Conservation (phyloP, 345 rosid genomes). For the Eucalyptus sideroxylon region DNA sequence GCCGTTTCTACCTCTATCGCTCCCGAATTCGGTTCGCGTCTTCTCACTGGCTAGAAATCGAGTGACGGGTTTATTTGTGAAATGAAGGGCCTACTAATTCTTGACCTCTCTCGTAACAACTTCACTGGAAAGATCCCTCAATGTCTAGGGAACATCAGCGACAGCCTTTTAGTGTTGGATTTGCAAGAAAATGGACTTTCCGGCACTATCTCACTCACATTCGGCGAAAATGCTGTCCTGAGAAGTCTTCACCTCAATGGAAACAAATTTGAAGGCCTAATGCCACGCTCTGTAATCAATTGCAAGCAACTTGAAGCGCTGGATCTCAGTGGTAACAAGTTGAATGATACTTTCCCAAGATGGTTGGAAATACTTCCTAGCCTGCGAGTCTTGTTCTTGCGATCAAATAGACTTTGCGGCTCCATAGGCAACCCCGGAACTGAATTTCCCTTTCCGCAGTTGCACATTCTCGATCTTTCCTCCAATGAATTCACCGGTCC, state of each 20-base stretch:
- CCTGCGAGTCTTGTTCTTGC: not conserved
- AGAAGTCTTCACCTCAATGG: too few species aligned
- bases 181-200: too few species aligned
- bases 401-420: not conserved
- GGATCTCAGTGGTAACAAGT: too few species aligned
- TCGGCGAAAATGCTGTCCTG: too few species aligned
- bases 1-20: not conserved
- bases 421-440: not conserved
- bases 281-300: too few species aligned
- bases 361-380: slow-evolving; percentile 3
- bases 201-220: too few species aligned
- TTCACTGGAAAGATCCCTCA: not conserved
- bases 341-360: too few species aligned
- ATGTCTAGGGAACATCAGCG: too few species aligned
- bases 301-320: too few species aligned
- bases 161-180: too few species aligned
- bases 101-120: not conserved
- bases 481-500: not conserved
- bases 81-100: not conserved
- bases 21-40: not conserved
- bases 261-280: too few species aligned
- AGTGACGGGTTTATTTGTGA: not conserved
- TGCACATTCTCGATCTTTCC: slow-evolving; percentile 7
- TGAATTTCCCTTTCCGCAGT: not conserved
- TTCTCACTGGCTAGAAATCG: not conserved